Base-by-base conservation (phyloP, 805 yeast species). In the Henningerozyma blattae region DNA sequence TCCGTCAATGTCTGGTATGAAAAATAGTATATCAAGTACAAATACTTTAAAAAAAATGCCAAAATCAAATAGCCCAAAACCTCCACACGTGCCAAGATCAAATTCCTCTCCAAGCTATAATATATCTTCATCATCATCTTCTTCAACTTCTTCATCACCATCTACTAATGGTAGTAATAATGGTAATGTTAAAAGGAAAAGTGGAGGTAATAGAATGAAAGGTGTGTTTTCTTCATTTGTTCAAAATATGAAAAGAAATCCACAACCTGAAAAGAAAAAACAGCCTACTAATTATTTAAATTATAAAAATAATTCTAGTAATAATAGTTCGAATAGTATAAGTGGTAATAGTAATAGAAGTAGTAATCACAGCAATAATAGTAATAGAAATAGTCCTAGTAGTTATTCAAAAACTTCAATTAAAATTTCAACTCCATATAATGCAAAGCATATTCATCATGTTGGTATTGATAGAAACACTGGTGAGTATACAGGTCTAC, bases 401-500 rank as follows among this genome's bases (percentile, higher is more conserved):
- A 30, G 32, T 10, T 33, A 40, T 6, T 36, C 36, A 7, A 33
- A 37, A 18, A 38, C 37, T 17, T 33, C 54, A 6, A 46, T 67
- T 27, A 75, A 75, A 44, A 91, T 89, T 33, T 82, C 94, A n/a
- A 77, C 85, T 0, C 98, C 98, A 0, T 85, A 79, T 55, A 85
- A 84, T 48, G 80, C 91, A 14, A 77, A 83, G 50, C 95, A 87
- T 50, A 79, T 85, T 24, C 85, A 91, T 14, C 97, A 91, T 50
- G 97, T 91, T 8, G 95, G 94, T 17, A 77, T 83, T 32, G 95
- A 89, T 55, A 68, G 76, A 4, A 72, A 70, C 41, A 72, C 85
- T 15, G 95, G 95, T 10, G 80, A 82, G 29, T 89, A 80, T 54
- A 84, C 91, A 1, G 97, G 96, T 3, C 63, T 91, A 28, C 98